Evolutionary conservation across 805 yeast species (phyloP), one percentile per base, ranked within the genome.

Genomic region (Yarrowia sp.): DNA sequence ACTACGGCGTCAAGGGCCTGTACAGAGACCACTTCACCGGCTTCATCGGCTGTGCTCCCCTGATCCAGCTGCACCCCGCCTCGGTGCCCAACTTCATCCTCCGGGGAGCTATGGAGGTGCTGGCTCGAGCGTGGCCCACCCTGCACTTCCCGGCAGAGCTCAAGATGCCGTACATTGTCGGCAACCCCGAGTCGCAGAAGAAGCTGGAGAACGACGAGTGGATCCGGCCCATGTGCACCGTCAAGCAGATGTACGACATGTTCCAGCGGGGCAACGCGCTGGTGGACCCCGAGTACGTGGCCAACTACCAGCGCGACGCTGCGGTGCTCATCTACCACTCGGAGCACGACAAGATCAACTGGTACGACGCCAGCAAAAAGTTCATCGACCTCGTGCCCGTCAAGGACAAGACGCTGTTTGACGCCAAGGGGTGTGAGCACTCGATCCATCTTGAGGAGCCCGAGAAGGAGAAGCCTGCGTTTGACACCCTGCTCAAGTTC

Each of bases 1-100:
- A 74, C 67, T 80, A 80, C 69, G 77, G 75, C 67, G 74, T 76
- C 41, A 73, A 75, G 46, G 82, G 82, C 3, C 70, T 70, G 42
- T 68, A 75, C 69, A 71, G 76, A 16, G 78, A 76, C 49, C 65
- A 70, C 35, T 71, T 80, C 64, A 74, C 73, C 22, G 79, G 79
- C 9, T 79, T 71, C 69, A 69, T 79, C 38, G 80, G 77, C 26
- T 70, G 71, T 5, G 74, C 79, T 5, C 82, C 82, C 0, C 70
- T 74, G 70, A 70, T 79, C n/a, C 72, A 71, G 49, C 70, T 75
- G 9, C 73, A 72, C 12, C 70, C 71, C 5, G 58, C 73, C 71
- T 5, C 42, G 55, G 73, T 71, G 14, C 75, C 78, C 32, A 73
- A 73, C 65, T 72, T 73, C 10, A 32, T 76, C 26, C 70, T 76